Evolutionary conservation across 352 stramenopile species (phyloP), one percentile per base, ranked within the genome.

Genomic region (Globisporangium acanthophoron): DNA sequence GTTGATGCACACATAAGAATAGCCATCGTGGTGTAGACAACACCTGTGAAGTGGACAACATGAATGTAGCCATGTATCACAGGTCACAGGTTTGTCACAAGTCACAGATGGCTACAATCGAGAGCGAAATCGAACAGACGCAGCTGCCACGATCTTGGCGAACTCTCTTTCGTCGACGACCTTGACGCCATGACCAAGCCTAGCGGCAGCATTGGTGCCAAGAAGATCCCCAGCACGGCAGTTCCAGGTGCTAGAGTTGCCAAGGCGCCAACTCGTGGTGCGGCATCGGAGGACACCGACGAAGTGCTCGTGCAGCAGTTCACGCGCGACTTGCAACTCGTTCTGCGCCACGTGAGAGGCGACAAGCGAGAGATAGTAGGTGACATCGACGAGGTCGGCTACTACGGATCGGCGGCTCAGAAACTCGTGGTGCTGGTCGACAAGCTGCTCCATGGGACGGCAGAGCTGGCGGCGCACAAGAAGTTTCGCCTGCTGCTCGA

Each of bases 221-320:
- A 67, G 51, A 52, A 52, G 52, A 67, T 64, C 20, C n/a, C 50
- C 0, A 64, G 57, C 24, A 46, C 35, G 1, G 16, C 53, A 13
- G 24, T 29, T 12, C 29, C 46, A 29, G 49, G 24, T 27, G 24
- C 24, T 27, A 27, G 24, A 27, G 24, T 27, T 27, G 24, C 24
- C 24, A 27, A 27, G 24, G 24, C 24, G 24, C 24, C 24, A 27
- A 27, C 43, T 12, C 33, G 33, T 9, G 8, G 33, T 12, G 33
- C 33, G 33, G 31, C 20, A 16, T 13, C 50, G 5, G 24, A 54
- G 21, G 64, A 74, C 31, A 57, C 58, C 3, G 41, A 52, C 2
- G 54, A 74, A 45, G 68, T 73, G 29, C 59, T 90, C 5, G 53
- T 72, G 47, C 69, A 82, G 13, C 77, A 86, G 29, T 83, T 86